Percentiles rank a stretch among this genome's conserved stretches.
Evolutionary conservation across 306 rosid genomes (phyloP).

Genomic region (Lablab purpureus): DNA sequence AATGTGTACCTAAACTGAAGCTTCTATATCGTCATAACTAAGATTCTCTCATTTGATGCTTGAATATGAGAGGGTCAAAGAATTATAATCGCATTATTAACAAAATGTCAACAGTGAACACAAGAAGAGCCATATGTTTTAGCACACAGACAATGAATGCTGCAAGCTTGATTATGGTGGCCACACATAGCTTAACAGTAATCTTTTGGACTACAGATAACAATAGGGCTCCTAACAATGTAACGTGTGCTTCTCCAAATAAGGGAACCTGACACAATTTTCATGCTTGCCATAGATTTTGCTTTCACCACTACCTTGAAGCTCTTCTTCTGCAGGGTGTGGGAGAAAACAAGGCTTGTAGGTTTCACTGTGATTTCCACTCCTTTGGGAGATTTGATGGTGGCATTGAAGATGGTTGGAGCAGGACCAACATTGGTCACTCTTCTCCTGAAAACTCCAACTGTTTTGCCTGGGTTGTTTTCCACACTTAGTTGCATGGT

Average conservation of each 20-base stretch:
- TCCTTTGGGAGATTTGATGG: slow-evolving; percentile 67
- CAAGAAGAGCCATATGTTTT: not conserved
- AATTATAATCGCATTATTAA: not conserved
- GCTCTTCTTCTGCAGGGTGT: slow-evolving; percentile 57
- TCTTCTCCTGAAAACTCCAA: slow-evolving; percentile 61
- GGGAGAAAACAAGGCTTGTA: slow-evolving; percentile 56
- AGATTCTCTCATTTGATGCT: slow-evolving; percentile 7
- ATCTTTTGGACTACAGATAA: slow-evolving; percentile 59
- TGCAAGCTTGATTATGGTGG: not conserved
- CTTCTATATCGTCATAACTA: not conserved
- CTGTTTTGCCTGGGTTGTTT: slow-evolving; percentile 40
- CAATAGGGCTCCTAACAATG: slow-evolving; percentile 78
- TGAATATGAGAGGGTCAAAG: not conserved
- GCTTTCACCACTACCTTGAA: slow-evolving; percentile 84
- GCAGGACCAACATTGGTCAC: slow-evolving; percentile 85
- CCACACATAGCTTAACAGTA: not conserved
- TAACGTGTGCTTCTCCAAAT: slow-evolving; percentile 66
- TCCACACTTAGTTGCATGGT: slow-evolving; percentile 66
- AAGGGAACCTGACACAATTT: slow-evolving; percentile 65
- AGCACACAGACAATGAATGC: slow-evolving; percentile 1
- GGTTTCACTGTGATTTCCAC: slow-evolving; percentile 71
- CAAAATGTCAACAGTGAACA: slow-evolving; percentile 19
- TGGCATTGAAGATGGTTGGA: slow-evolving; percentile 61
- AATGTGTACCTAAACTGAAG: not conserved
- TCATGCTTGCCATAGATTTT: slow-evolving; percentile 47